Evolutionary conservation across 2,329 filamentous ascomycete genomes (phyloP).

Genomic region (Fusarium sp.): DNA sequence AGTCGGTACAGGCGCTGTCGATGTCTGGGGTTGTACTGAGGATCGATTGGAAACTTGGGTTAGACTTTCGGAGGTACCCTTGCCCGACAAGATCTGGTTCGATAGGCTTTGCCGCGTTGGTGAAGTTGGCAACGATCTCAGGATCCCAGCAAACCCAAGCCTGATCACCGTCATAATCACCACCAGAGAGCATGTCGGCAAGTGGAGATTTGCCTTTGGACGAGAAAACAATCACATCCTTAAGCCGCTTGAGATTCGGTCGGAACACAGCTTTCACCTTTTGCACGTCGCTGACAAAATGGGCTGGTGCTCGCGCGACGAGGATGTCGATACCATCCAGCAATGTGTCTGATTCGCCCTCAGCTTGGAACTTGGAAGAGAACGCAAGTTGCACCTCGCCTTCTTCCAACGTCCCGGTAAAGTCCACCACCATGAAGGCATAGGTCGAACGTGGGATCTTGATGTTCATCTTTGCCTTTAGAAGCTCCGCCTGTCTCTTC

Average conservation of each 20-base stretch:
- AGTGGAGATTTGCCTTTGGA: constrained; percentile 72
- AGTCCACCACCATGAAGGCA: constrained; percentile 78
- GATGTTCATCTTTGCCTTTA: constrained; percentile 72
- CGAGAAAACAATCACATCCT: constrained; percentile 86
- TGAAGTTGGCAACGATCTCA: constrained; percentile 75
- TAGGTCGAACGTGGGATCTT: constrained; percentile 73
- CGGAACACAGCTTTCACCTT: constrained; percentile 72
- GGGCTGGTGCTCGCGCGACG: constrained; percentile 78
- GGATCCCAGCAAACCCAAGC: constrained; percentile 84
- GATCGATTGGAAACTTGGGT: constrained; percentile 63
- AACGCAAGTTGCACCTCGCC: constrained; percentile 79
- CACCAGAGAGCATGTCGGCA: constrained; percentile 80
- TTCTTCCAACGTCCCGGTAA: constrained; percentile 70
- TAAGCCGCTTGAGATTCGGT: constrained; percentile 75
- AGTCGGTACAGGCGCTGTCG: constrained; percentile 54
- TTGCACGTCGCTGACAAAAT: constrained; percentile 81
- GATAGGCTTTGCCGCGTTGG: constrained; percentile 63
- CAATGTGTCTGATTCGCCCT: constrained; percentile 66
- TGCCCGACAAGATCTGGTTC: constrained; percentile 60
- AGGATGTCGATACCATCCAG: constrained; percentile 73
- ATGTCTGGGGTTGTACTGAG: constrained; percentile 50
- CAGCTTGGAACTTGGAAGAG: constrained; percentile 72
- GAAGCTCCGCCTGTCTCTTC: constrained; percentile 65
- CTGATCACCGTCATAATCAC: constrained; percentile 86
- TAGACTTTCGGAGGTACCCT: constrained; percentile 66